These are phyloP conservation scores for Umbelopsis sp. DNA, from an alignment of 192 early-diverging fungal genomes.

Conservation along the genomic window DNA sequence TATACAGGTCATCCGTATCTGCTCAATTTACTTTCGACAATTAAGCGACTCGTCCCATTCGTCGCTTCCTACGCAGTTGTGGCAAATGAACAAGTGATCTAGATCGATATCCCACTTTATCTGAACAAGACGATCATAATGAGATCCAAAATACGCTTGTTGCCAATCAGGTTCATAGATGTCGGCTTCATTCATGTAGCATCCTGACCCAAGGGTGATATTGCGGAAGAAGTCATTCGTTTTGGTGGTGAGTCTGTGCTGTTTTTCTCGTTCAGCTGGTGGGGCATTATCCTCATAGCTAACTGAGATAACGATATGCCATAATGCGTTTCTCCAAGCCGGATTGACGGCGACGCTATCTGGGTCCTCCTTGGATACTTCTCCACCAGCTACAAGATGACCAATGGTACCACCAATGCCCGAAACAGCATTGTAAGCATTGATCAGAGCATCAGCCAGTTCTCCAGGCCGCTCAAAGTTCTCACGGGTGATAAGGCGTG, in stretches of 20 bases:
- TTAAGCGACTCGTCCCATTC: background rate
- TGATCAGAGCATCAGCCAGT: too few species aligned
- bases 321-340: background rate
- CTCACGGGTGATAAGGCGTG: conserved; percentile 35
- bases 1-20: background rate
- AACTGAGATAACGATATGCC: background rate
- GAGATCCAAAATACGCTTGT: conserved; percentile 44
- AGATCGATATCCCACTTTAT: conserved; percentile 53
- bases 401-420: background rate
- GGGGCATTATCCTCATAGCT: background rate
- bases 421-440: too few species aligned
- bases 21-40: too few species aligned
- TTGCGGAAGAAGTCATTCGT: background rate
- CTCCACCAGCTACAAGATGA: background rate
- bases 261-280: background rate
- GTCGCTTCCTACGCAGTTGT: conserved; percentile 40
- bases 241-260: background rate
- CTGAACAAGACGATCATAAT: conserved; percentile 43
- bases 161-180: conserved; percentile 45
- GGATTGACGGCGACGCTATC: background rate
- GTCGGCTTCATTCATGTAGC: conserved; percentile 55
- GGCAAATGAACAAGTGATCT: conserved; percentile 44
- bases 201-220: conserved; percentile 33
- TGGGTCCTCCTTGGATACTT: background rate
- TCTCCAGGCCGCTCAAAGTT: background rate